Conservation (phyloP, 768 basidiomycete genomes). For the Pholiota molesta region DNA sequence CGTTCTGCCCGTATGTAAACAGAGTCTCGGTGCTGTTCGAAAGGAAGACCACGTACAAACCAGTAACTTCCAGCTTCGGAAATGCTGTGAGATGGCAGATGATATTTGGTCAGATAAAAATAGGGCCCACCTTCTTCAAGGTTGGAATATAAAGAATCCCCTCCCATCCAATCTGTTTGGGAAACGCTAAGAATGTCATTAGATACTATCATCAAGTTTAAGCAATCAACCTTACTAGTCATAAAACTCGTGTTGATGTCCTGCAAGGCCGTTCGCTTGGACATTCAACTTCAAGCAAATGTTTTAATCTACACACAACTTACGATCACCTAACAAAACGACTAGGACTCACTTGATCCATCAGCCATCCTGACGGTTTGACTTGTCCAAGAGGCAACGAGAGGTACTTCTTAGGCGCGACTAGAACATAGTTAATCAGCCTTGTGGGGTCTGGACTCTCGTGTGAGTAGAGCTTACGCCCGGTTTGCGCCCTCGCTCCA, state of each 20-base stretch:
- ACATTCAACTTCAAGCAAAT: slow-evolving; percentile 35
- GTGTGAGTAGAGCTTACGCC: slow-evolving; percentile 24
- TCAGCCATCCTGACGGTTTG: slow-evolving; percentile 43
- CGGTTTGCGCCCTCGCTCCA: slow-evolving; percentile 21
- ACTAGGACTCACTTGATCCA: slow-evolving; percentile 37
- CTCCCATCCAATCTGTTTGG: slow-evolving; percentile 46
- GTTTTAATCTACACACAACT: neutral
- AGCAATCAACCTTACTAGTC: slow-evolving; percentile 29
- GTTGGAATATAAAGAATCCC: slow-evolving; percentile 41
- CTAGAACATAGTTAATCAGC: slow-evolving; percentile 22
- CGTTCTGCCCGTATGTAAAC: slow-evolving; percentile 36
- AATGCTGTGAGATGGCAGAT: neutral
- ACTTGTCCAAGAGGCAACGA: slow-evolving; percentile 42
- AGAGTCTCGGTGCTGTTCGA: neutral
- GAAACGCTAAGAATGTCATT: slow-evolving; percentile 31
- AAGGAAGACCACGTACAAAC: slow-evolving; percentile 45
- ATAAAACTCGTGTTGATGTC: slow-evolving; percentile 48
- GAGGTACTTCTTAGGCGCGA: slow-evolving; percentile 45
- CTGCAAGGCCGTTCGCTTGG: slow-evolving; percentile 46
- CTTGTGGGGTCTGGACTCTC: neutral
- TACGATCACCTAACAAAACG: neutral
- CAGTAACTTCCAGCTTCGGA: slow-evolving; percentile 56
- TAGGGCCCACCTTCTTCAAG: slow-evolving; percentile 41
- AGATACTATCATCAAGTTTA: neutral
- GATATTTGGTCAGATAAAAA: neutral